A percentile compares a stretch with the other conserved stretches of the same genome.
Conservation (phyloP, 345 rosid genomes). For the Cochlearia excelsa region DNA sequence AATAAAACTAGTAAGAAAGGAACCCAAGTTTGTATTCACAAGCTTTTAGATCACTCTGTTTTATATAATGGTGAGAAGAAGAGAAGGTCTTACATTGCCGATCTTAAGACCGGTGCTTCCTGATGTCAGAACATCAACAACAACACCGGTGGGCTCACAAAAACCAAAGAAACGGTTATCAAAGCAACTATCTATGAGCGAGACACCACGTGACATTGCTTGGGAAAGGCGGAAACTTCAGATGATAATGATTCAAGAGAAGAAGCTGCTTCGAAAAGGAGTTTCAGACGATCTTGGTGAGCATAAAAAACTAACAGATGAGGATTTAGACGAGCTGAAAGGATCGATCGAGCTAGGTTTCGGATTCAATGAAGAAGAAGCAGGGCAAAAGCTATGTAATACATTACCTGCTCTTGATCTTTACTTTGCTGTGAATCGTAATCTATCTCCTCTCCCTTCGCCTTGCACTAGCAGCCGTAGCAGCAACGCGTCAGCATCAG, state of each 20-base stretch:
- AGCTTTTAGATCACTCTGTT: not conserved
- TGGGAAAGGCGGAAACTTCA: conserved; percentile 87
- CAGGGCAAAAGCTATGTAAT: conserved; percentile 49
- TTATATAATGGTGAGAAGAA: conserved; percentile 33
- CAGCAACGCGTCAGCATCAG: conserved; percentile 12
- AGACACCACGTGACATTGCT: conserved; percentile 65
- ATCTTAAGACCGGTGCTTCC: conserved; percentile 26
- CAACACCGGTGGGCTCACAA: conserved; percentile 47
- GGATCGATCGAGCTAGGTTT: conserved; percentile 96
- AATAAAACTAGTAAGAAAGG: not conserved
- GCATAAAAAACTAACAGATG: conserved; percentile 64
- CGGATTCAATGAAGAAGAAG: conserved; percentile 87
- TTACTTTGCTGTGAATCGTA: conserved; percentile 87
- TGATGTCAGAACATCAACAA: conserved; percentile 41
- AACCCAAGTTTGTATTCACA: conserved; percentile 9
- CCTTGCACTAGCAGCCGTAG: conserved; percentile 26
- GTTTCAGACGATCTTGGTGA: conserved; percentile 50
- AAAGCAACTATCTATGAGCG: conserved; percentile 80
- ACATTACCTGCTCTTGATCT: conserved; percentile 56
- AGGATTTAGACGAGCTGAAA: conserved; percentile 74
- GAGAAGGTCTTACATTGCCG: conserved; percentile 20
- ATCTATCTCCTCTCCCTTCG: conserved; percentile 68
- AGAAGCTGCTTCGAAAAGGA: conserved; percentile 28
- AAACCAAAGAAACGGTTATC: not conserved
- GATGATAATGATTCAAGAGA: conserved; percentile 54